A percentile compares a stretch with the other conserved stretches of the same genome.
Evolutionary conservation across 2,329 filamentous ascomycete genomes (phyloP).

Genomic region (Venturia oleaginea): DNA sequence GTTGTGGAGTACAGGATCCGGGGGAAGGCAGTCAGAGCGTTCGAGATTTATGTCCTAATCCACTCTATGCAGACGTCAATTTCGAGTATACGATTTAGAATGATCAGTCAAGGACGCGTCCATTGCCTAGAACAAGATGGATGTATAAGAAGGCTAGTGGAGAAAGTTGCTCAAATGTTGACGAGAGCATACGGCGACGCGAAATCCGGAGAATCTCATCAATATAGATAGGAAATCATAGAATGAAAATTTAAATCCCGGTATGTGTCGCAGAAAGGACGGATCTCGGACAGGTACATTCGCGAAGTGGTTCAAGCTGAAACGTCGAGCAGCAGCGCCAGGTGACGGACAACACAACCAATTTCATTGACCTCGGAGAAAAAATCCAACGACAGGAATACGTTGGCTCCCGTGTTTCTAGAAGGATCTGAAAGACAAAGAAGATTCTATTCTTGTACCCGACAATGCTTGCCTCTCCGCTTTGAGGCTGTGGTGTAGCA

Average conservation of each 20-base stretch:
- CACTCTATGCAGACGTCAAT: not conserved
- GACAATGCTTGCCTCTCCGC: not conserved
- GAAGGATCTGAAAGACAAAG: not conserved
- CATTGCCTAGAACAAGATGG: not conserved
- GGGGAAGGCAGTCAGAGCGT: not conserved
- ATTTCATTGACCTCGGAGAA: not conserved
- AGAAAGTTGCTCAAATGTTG: not conserved
- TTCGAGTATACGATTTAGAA: not conserved
- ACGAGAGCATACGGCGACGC: not conserved
- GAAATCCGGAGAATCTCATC: not conserved
- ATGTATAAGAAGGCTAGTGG: not conserved
- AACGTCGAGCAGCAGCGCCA: not conserved
- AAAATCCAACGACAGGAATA: not conserved
- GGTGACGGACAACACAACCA: not conserved
- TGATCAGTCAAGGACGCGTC: slow-evolving; percentile 2
- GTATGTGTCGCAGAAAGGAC: not conserved
- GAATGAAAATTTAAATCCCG: not conserved
- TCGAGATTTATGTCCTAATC: not conserved
- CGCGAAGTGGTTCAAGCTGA: not conserved
- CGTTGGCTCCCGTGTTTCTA: not conserved
- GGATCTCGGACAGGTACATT: not conserved
- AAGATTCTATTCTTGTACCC: not conserved
- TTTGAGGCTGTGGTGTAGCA: not conserved
- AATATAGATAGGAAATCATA: slow-evolving; percentile 5
- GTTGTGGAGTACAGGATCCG: not conserved